Base-by-base conservation (phyloP, 2,329 filamentous ascomycete genomes). In the Fusarium buharicum region DNA sequence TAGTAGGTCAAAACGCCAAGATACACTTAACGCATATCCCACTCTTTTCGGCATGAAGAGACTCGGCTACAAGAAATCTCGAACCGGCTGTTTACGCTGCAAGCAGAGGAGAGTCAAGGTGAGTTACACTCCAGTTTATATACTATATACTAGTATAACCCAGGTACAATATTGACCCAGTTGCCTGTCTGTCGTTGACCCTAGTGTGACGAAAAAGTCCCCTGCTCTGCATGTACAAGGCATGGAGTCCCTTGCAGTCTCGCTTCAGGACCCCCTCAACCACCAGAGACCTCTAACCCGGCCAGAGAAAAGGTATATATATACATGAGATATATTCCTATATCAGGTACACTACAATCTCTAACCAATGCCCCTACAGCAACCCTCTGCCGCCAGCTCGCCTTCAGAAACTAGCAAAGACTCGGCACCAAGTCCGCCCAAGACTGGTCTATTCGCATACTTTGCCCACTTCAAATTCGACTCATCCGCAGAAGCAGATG, bases 161-260 rank as follows among this genome's bases (percentile, higher is more conserved):
- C 12, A 17, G 3, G 16, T 14, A 14, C 14, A 17, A 6, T 16
- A 10, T n/a, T 38, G 31, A 31, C 30, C 30, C 30, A n/a, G 14
- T n/a, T n/a, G n/a, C n/a, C n/a, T n/a, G n/a, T n/a, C 14, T 24
- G 41, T 16, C 4, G 12, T 6, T n/a, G 11, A 3, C 1, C 6
- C 13, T 14, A 62, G 58, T 62, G 58, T 27, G 58, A 62, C 24
- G 58, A 62, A 28, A 30, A 31, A 6, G 8, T 59, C 22, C 55
- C 59, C 22, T 62, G 58, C 43, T 34, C 39, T 3, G 58, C 58
- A 17, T 62, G 58, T 16, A 16, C 18, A 13, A 33, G 55, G 13
- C 58, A 62, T 27, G 18, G 31, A 27, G 50, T 62, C 16, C 40
- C 44, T 18, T 62, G 58, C 24, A 62, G 58, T 16, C 30, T 62